Evolutionary conservation across 148 eudicot genomes (phyloP).

Genomic region (Rhododendron vialii): DNA sequence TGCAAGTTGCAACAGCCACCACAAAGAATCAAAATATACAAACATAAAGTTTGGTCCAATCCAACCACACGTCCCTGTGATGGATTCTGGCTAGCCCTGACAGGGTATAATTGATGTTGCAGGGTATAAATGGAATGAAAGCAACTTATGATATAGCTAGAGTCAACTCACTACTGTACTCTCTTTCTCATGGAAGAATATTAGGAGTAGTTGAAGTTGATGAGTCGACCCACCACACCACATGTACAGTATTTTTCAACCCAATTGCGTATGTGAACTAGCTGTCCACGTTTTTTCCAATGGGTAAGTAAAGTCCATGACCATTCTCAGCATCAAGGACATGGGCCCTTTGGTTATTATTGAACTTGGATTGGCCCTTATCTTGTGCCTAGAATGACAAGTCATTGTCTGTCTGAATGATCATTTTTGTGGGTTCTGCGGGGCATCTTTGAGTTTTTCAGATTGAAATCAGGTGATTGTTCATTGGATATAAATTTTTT

Average conservation of each 20-base stretch:
- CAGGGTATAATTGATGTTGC: slow-evolving; percentile 13
- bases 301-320: neutral
- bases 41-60: too few species aligned
- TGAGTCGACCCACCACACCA: neutral
- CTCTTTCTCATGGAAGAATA: slow-evolving; percentile 11
- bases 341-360: neutral
- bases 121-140: slow-evolving; percentile 18
- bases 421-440: neutral
- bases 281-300: neutral
- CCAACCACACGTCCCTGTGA: slow-evolving; percentile 1
- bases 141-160: slow-evolving; percentile 20
- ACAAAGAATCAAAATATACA: neutral
- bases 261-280: neutral
- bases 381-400: slow-evolving; percentile 6
- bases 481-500: neutral
- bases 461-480: slow-evolving; percentile 2
- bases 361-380: slow-evolving; percentile 12
- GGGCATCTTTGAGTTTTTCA: slow-evolving; percentile 2
- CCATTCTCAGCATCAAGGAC: neutral
- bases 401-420: slow-evolving; percentile 13
- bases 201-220: neutral
- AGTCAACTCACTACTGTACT: slow-evolving; percentile 7
- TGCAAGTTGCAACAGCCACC: neutral
- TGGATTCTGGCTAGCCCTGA: neutral
- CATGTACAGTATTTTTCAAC: neutral